These are phyloP conservation scores for Rhizophagus clarus DNA, from an alignment of 192 early-diverging fungal species.

Conservation along the genomic window DNA sequence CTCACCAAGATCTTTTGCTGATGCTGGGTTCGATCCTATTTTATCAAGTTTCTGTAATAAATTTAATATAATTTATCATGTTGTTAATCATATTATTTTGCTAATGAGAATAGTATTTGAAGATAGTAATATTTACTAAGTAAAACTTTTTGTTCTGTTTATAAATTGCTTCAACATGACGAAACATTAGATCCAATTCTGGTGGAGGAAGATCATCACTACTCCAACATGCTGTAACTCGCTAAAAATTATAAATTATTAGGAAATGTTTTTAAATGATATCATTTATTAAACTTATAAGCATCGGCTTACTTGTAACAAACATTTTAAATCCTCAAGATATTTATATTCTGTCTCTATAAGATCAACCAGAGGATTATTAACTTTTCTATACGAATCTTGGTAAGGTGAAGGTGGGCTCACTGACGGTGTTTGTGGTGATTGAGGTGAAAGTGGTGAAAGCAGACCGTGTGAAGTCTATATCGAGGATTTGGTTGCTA, in stretches of 20 bases:
- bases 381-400: not conserved
- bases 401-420: not conserved
- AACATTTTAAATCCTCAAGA: not conserved
- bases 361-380: not conserved
- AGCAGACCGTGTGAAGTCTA: not conserved
- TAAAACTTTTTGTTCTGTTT: conserved; percentile 57
- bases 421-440: not conserved
- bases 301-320: not conserved
- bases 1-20: not conserved
- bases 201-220: not conserved
- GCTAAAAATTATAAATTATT: not conserved
- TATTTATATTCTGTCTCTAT: not conserved
- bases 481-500: not conserved
- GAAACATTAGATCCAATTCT: conserved; percentile 48
- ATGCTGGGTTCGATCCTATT: not conserved
- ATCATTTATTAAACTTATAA: not conserved
- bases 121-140: conserved; percentile 27
- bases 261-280: not conserved
- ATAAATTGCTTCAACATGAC: conserved; percentile 49
- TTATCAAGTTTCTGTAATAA: not conserved
- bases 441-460: not conserved
- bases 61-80: not conserved
- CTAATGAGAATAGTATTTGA: not conserved
- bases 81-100: not conserved
- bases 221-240: not conserved